These are phyloP conservation scores for Quercus robur DNA, from an alignment of 306 rosid species.

Conservation along the genomic window DNA sequence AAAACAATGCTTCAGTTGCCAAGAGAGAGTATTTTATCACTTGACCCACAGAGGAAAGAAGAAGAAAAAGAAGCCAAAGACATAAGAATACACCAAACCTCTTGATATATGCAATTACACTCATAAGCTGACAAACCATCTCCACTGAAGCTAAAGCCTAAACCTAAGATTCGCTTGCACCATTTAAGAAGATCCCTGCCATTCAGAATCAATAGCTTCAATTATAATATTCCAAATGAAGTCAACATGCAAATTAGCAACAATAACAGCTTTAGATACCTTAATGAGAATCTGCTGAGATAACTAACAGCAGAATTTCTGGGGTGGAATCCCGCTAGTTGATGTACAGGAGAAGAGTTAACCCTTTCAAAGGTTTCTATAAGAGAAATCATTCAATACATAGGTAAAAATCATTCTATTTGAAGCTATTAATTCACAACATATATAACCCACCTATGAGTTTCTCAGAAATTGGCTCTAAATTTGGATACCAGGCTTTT, in stretches of 20 bases:
- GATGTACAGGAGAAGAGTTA: slow-evolving; percentile 38
- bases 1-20: slow-evolving; percentile 11
- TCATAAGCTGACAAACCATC: slow-evolving; percentile 47
- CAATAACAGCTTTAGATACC: slow-evolving; percentile 39
- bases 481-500: slow-evolving; percentile 47
- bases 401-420: neutral
- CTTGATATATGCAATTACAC: slow-evolving; percentile 57
- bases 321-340: slow-evolving; percentile 35
- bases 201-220: slow-evolving; percentile 17
- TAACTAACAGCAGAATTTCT: slow-evolving; percentile 38
- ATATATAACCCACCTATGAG: slow-evolving; percentile 54
- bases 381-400: slow-evolving; percentile 4
- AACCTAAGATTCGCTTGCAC: slow-evolving; percentile 78
- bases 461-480: slow-evolving; percentile 48
- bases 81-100: slow-evolving; percentile 43
- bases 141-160: slow-evolving; percentile 48
- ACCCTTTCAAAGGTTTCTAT: slow-evolving; percentile 73
- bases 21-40: neutral
- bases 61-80: neutral
- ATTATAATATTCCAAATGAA: neutral
- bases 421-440: neutral
- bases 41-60: neutral
- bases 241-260: neutral
- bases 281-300: slow-evolving; percentile 62
- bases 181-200: slow-evolving; percentile 92